Evolutionary conservation across 1,284 basidiomycete species (phyloP), one percentile per base, ranked within the genome.

Genomic region (Microbotryomycetes sp.): DNA sequence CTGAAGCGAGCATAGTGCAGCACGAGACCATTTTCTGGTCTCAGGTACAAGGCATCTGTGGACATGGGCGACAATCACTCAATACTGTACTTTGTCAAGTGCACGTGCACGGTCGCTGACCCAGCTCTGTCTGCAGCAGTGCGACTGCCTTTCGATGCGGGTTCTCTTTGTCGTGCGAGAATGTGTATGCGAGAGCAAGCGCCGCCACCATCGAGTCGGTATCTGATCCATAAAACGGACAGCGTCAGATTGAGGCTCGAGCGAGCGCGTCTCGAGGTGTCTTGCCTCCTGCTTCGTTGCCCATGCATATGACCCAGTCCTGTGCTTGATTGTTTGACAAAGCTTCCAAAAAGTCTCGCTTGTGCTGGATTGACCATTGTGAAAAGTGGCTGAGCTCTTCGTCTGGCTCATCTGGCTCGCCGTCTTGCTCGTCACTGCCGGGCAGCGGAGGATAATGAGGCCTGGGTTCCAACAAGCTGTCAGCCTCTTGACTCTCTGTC

Each of bases 231-330:
- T 41, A 18, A 18, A 9, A 41, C 11, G 35, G 18, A 54, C 60
- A 2, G 27, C 35, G 28, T 57, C 21, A 27, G 35, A n/a, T 16
- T 16, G 15, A 35, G n/a, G 23, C 9, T 54, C 13, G 18, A 30
- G 46, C 35, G 13, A 11, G 16, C 47, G 29, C n/a, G 45, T 35
- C 23, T 45, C 21, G 23, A 49, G 35, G 9, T 41, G 35, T 41
- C 35, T 9, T 41, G 35, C 35, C 35, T 41, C 35, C 35, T 11
- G 35, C 35, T 57, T 76, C 75, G 61, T 76, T 76, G 18, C 75
- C 75, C 73, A 75, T 73, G 3, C 75, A 75, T 3, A 76, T 50
- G 31, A 70, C 66, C 75, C 75, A 76, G 24, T 76, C 73, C 0
- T 62, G 69, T 1, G 68, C 70, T 4, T 56, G 21, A 48, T 70